Evolutionary conservation across 2,329 filamentous ascomycete genomes (phyloP), one percentile per base, ranked within the genome.

Genomic region (Botrytis tulipae): DNA sequence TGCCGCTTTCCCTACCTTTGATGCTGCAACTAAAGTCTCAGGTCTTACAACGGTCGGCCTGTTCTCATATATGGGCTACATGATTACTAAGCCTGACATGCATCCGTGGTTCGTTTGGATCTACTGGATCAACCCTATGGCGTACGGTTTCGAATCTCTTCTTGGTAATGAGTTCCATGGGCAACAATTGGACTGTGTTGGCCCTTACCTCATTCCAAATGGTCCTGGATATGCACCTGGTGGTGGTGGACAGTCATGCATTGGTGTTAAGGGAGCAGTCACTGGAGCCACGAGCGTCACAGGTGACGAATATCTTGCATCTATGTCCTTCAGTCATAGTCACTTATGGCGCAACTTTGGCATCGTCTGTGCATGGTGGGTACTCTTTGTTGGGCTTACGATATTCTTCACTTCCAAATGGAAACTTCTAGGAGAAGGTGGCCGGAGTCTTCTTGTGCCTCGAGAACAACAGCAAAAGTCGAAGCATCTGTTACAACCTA

Each of bases 151-250:
- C 73, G 89, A 93, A 76, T 87, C 87, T 0, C 81, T 94, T 0
- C 84, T 93, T 78, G 84, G 89, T 0, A 94, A 94, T 77, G 92
- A 94, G 79, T 93, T 94, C 73, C 85, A 91, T 75, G 83, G 82
- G 54, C 83, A 91, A 78, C 4, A 51, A 51, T n/a, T 51, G 25
- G 48, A 51, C 14, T 51, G 48, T 51, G 48, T 51, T 51, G 48
- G 48, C 10, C 48, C 48, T n/a, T 51, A n/a, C 25, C 48, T 51
- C 25, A n/a, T n/a, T 51, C 48, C 25, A 3, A 51, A n/a, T 51
- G 48, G 48, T n/a, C 48, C 48, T 6, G 48, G 48, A 51, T 51
- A 51, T n/a, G 5, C 25, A n/a, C 1, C 48, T 14, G 25, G 48
- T 51, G 48, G 14, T 5, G 48, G 48, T n/a, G 48, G 48, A 6